Evolutionary conservation across 192 early-diverging fungal genomes (phyloP).

Genomic region (Entomortierella lignicola): DNA sequence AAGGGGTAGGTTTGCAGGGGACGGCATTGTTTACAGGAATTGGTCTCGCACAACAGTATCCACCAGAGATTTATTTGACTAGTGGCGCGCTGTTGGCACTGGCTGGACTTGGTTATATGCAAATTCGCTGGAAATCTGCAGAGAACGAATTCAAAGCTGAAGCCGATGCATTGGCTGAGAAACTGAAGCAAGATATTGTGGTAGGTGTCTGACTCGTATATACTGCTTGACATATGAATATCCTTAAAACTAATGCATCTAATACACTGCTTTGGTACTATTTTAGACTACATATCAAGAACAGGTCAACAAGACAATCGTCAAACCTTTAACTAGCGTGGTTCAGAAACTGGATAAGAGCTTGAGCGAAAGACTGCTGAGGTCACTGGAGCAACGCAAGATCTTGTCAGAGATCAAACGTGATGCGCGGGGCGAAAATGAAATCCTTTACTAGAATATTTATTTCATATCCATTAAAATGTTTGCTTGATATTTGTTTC

Average conservation of each 20-base stretch:
- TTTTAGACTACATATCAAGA: constrained; percentile 40
- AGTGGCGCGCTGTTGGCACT: constrained; percentile 35
- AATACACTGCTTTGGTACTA: too few species aligned
- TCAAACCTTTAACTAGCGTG: constrained; percentile 33
- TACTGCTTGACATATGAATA: too few species aligned
- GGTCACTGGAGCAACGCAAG: constrained; percentile 49
- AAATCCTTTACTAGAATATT: constrained; percentile 37
- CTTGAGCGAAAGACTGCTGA: constrained; percentile 20
- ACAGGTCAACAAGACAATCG: constrained; percentile 45
- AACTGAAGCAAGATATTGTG: constrained; percentile 44
- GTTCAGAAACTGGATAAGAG: constrained; percentile 39
- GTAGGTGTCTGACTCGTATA: too few species aligned
- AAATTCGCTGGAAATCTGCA: constrained; percentile 51
- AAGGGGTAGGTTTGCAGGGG: constrained; percentile 34
- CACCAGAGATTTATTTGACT: constrained; percentile 45
- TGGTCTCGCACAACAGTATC: constrained; percentile 49
- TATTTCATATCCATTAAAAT: background rate
- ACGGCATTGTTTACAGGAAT: constrained; percentile 35
- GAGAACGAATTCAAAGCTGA: constrained; percentile 50
- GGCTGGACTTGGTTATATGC: constrained; percentile 48
- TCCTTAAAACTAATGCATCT: too few species aligned
- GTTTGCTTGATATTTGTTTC: too few species aligned
- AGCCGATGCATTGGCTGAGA: constrained; percentile 27
- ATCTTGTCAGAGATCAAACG: constrained; percentile 29
- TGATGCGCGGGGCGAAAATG: constrained; percentile 35